These are phyloP conservation scores for Cordyceps cateniannulata DNA, from an alignment of 2,329 filamentous ascomycete species.

Conservation along the genomic window DNA sequence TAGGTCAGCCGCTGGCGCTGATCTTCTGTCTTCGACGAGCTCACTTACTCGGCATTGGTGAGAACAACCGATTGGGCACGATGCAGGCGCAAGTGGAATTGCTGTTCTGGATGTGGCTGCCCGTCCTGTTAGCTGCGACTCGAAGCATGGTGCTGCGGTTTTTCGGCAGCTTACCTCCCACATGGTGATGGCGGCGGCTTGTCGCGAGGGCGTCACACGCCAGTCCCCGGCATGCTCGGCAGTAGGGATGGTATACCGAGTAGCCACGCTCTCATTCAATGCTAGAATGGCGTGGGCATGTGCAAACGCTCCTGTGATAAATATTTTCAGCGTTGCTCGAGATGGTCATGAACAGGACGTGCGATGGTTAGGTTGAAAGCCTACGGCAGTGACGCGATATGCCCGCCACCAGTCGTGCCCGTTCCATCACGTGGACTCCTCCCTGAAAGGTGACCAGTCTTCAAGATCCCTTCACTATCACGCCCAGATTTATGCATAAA, in stretches of 20 bases:
- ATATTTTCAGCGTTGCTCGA: background rate
- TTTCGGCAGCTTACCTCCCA: slow-evolving; percentile 2
- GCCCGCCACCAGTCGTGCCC: background rate
- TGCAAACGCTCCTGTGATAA: background rate
- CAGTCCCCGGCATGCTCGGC: background rate
- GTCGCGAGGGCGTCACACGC: background rate
- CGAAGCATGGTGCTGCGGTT: background rate
- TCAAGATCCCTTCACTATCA: too few relatives aligned
- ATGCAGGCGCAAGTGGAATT: slow-evolving; percentile 71
- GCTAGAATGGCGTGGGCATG: background rate
- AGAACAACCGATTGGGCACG: slow-evolving; percentile 74
- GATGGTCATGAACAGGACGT: background rate
- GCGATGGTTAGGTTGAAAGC: background rate
- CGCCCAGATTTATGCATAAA: background rate
- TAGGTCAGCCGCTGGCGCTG: background rate
- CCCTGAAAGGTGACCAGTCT: background rate
- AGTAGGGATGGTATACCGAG: background rate
- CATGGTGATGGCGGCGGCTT: background rate
- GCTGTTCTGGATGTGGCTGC: slow-evolving; percentile 60
- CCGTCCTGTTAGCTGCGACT: background rate
- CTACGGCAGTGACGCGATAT: background rate
- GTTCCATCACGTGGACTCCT: slow-evolving; percentile 4
- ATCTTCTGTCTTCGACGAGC: background rate
- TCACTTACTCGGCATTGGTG: slow-evolving; percentile 60
- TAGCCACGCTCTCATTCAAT: background rate